Percentiles rank a stretch among this genome's conserved stretches.
phyloP scores from a whole-genome alignment of 2,329 filamentous ascomycete genomes.

The Teratosphaeria destructans region DNA sequence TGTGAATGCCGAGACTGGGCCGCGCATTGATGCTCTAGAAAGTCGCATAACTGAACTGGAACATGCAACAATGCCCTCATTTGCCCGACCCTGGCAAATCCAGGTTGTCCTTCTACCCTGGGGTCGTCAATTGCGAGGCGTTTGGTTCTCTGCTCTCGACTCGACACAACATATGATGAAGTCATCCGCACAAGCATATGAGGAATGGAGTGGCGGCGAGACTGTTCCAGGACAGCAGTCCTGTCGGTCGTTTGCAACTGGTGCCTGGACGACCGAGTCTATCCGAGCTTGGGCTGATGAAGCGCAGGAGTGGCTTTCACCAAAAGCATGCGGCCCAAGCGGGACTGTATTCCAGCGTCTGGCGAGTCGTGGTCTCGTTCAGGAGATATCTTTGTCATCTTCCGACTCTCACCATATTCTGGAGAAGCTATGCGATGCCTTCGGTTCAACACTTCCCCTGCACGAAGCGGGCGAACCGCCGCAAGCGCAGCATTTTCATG shows the following conservation, averaged over 20 bases:
- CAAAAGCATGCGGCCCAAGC: slow-evolving; percentile 56
- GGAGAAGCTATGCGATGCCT: slow-evolving; percentile 51
- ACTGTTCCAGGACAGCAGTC: slow-evolving; percentile 11
- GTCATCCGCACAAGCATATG: slow-evolving; percentile 31
- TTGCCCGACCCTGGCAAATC: slow-evolving; percentile 57
- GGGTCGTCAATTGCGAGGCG: slow-evolving; percentile 41
- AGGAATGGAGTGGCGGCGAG: slow-evolving; percentile 37
- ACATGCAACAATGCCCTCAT: slow-evolving; percentile 48
- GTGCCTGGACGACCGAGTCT: slow-evolving; percentile 39
- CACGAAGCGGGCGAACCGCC: slow-evolving; percentile 11
- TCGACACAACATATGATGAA: slow-evolving; percentile 25
- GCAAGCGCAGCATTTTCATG: slow-evolving; percentile 42
- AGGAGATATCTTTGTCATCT: slow-evolving; percentile 50
- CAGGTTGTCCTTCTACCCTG: slow-evolving; percentile 71
- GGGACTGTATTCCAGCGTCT: slow-evolving; percentile 59
- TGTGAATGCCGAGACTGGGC: slow-evolving; percentile 29
- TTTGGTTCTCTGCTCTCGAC: slow-evolving; percentile 41
- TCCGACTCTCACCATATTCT: slow-evolving; percentile 60
- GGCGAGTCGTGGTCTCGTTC: slow-evolving; percentile 62
- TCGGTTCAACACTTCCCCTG: slow-evolving; percentile 39
- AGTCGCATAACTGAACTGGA: slow-evolving; percentile 45
- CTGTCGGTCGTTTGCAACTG: slow-evolving; percentile 28
- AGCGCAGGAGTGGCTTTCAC: slow-evolving; percentile 51
- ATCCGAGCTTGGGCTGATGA: slow-evolving; percentile 39
- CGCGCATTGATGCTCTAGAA: slow-evolving; percentile 39